Evolutionary conservation across 176 grass and related monocot genomes (phyloP).

Genomic region (Musa troglodytarum): DNA sequence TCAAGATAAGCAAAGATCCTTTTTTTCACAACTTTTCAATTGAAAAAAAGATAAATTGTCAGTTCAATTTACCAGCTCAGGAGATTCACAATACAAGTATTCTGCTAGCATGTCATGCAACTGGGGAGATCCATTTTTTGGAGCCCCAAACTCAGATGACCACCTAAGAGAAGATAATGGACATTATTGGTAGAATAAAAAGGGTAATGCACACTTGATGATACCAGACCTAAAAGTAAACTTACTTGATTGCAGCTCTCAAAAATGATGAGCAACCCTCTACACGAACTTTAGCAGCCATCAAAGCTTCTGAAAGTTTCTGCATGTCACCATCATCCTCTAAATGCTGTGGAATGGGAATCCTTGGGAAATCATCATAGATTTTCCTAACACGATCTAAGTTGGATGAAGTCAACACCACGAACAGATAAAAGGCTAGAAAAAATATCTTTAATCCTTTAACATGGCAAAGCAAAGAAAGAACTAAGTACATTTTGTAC

Average conservation of each 20-base stretch:
- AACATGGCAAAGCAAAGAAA: background rate
- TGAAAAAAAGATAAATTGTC: conserved; percentile 7
- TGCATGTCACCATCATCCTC: conserved; percentile 78
- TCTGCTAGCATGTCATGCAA: conserved; percentile 92
- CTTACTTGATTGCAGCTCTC: conserved; percentile 81
- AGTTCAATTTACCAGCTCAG: conserved; percentile 73
- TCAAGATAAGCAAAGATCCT: background rate
- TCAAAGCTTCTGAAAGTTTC: conserved; percentile 79
- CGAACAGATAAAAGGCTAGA: conserved; percentile 5
- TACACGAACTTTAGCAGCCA: conserved; percentile 71
- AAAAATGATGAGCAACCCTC: conserved; percentile 86
- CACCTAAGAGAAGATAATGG: conserved; percentile 45
- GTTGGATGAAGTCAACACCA: conserved; percentile 37
- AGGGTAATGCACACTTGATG: background rate
- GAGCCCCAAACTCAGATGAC: conserved; percentile 76
- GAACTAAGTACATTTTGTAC: conserved; percentile 2
- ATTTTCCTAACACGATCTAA: conserved; percentile 75
- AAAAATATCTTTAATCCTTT: conserved; percentile 4
- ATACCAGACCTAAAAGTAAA: background rate
- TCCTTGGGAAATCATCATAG: conserved; percentile 79
- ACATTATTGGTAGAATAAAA: conserved; percentile 16
- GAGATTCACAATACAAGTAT: conserved; percentile 85
- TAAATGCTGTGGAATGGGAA: conserved; percentile 60
- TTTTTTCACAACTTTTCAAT: background rate
- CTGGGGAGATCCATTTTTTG: conserved; percentile 69